Conservation (phyloP, 352 stramenopile genomes). For the Phytophthora colocasiae region DNA sequence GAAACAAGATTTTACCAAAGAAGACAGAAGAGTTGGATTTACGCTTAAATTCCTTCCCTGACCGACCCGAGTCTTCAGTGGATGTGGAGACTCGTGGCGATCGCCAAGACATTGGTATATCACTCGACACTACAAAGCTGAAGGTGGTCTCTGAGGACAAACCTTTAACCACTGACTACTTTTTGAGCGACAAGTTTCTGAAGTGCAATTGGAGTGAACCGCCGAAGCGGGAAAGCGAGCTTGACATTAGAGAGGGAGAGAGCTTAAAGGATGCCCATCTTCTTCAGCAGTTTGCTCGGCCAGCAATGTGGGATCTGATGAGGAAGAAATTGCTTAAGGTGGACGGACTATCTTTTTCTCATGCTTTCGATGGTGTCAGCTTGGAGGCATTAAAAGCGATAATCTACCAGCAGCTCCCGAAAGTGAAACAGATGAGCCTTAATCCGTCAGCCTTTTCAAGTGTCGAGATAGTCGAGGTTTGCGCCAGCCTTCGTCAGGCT, state of each 20-base stretch:
- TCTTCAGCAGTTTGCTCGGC: constrained; percentile 46
- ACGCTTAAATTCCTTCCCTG: background rate
- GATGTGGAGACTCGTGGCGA: background rate
- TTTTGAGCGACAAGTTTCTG: constrained; percentile 44
- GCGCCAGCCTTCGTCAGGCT: constrained; percentile 62
- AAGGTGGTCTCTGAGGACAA: constrained; percentile 19
- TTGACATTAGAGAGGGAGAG: background rate
- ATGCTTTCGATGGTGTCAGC: constrained; percentile 36
- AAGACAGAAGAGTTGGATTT: background rate
- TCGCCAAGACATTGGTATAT: background rate
- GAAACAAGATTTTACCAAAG: background rate
- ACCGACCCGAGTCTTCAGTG: background rate
- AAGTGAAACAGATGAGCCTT: constrained; percentile 51
- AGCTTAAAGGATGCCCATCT: constrained; percentile 20
- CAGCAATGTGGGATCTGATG: constrained; percentile 55
- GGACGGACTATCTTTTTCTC: constrained; percentile 30
- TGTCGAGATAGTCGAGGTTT: constrained; percentile 60
- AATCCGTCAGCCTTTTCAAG: constrained; percentile 54
- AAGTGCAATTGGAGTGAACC: constrained; percentile 32
- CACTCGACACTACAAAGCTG: constrained; percentile 15
- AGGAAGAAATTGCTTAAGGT: constrained; percentile 55
- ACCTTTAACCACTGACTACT: constrained; percentile 39
- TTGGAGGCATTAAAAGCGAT: constrained; percentile 58
- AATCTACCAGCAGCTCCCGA: constrained; percentile 48
- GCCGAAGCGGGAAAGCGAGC: background rate